Percentiles rank a stretch among this genome's conserved stretches.
These are phyloP conservation scores for Dryas alaskensis DNA, from an alignment of 306 rosid genomes.

Conservation along the genomic window DNA sequence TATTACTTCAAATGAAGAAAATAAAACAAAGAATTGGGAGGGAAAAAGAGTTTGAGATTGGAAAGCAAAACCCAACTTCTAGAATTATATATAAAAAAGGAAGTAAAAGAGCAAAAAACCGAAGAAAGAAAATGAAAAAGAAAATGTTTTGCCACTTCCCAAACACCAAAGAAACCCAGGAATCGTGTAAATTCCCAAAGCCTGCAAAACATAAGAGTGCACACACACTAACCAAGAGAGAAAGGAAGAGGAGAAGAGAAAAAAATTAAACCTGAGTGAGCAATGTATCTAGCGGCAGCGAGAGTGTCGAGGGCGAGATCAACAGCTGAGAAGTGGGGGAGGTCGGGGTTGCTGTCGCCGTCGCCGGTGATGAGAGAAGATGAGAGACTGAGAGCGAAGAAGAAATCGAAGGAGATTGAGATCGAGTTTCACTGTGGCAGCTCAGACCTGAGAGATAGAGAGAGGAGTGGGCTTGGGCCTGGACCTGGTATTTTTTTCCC, in stretches of 20 bases:
- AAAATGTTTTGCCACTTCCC: conserved; percentile 39
- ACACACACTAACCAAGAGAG: conserved; percentile 29
- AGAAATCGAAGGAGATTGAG: no score
- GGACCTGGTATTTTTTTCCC: no score
- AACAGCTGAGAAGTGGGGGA: conserved; percentile 57
- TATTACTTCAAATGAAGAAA: not conserved
- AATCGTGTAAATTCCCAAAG: conserved; percentile 44
- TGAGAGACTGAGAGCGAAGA: no score
- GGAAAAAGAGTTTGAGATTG: not conserved
- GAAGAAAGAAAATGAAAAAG: not conserved
- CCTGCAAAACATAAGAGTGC: conserved; percentile 51
- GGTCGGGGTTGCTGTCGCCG: no score
- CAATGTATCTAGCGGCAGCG: conserved; percentile 94
- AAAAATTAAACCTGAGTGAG: conserved; percentile 68
- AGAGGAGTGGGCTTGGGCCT: no score
- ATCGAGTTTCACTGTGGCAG: no score
- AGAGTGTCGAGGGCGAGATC: conserved; percentile 97
- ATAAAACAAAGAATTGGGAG: not conserved
- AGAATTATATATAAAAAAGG: no score
- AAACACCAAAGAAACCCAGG: conserved; percentile 35
- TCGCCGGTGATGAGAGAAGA: no score
- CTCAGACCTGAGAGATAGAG: no score
- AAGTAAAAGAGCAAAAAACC: not conserved
- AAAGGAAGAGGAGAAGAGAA: not conserved
- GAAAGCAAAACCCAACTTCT: conserved; percentile 13